phyloP scores from a whole-genome alignment of 208 protist species.

The Crithidia expoeki region DNA sequence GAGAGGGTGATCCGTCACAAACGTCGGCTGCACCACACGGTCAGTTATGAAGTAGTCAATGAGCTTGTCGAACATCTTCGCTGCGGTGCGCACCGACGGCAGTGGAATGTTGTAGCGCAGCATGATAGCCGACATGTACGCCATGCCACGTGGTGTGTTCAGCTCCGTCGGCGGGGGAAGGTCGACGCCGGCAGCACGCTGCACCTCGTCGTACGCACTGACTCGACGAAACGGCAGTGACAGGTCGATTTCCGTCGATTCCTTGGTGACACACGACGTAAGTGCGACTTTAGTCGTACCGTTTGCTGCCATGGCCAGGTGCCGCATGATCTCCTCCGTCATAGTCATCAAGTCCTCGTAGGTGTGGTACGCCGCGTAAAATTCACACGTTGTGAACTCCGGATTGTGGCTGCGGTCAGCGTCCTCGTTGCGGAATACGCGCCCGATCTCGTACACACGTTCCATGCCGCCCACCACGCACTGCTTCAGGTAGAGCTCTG shows the following conservation, averaged over 20 bases:
- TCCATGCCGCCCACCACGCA: slow-evolving; percentile 95
- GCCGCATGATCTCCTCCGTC: slow-evolving; percentile 92
- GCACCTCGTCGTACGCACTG: slow-evolving; percentile 88
- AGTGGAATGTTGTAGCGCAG: slow-evolving; percentile 82
- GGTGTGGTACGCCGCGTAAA: slow-evolving; percentile 94
- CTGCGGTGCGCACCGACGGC: slow-evolving; percentile 85
- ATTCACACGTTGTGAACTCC: slow-evolving; percentile 96
- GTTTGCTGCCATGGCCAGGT: slow-evolving; percentile 59
- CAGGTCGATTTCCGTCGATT: slow-evolving; percentile 80
- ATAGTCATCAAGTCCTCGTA: slow-evolving; percentile 94
- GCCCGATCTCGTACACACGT: slow-evolving; percentile 95
- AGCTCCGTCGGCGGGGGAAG: slow-evolving; percentile 81
- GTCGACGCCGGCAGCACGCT: slow-evolving; percentile 69
- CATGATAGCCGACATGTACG: slow-evolving; percentile 88
- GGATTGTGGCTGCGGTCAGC: slow-evolving; percentile 95
- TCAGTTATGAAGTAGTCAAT: slow-evolving; percentile 93
- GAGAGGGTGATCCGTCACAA: slow-evolving; percentile 95
- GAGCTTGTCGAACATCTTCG: slow-evolving; percentile 92
- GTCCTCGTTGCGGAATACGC: slow-evolving; percentile 95
- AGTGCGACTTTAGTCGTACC: slow-evolving; percentile 54
- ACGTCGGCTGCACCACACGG: slow-evolving; percentile 92
- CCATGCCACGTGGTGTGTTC: slow-evolving; percentile 71
- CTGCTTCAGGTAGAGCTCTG: slow-evolving; percentile 95
- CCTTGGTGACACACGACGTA: slow-evolving; percentile 28
- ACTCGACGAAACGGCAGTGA: slow-evolving; percentile 85